These are phyloP conservation scores for Cercis canadensis DNA, from an alignment of 306 rosid genomes.

Conservation along the genomic window DNA sequence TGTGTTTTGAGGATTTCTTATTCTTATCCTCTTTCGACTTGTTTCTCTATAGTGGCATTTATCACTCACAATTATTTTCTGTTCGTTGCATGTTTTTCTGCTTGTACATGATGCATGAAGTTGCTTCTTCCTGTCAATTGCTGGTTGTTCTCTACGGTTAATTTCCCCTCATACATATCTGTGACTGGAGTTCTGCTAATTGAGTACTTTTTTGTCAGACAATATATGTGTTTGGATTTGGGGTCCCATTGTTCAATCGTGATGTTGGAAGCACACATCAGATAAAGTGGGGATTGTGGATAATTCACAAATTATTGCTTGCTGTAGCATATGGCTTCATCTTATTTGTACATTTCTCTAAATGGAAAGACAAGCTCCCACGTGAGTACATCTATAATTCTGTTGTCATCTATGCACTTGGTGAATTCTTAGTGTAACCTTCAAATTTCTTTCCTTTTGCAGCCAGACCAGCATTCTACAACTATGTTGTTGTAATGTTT, in stretches of 20 bases:
- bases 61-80: conserved; percentile 2
- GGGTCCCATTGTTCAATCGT: conserved; percentile 62
- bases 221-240: conserved; percentile 76
- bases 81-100: background rate
- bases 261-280: conserved; percentile 43
- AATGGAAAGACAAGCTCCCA: conserved; percentile 80
- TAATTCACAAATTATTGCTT: conserved; percentile 59
- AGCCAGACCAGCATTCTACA: conserved; percentile 77
- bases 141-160: conserved; percentile 9
- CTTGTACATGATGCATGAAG: background rate
- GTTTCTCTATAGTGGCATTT: background rate
- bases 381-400: conserved; percentile 55
- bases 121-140: background rate
- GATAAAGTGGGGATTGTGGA: conserved; percentile 73
- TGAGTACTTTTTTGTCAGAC: conserved; percentile 50
- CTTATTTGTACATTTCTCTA: conserved; percentile 71
- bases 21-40: background rate
- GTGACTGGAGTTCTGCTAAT: conserved; percentile 25
- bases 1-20: conserved; percentile 9
- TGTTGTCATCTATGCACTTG: conserved; percentile 5
- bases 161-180: background rate
- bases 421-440: conserved; percentile 27
- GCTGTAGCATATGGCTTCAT: conserved; percentile 77
- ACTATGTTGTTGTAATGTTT: conserved; percentile 69
- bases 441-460: conserved; percentile 43